Base-by-base conservation (phyloP, 176 grass and related monocot genomes). In the Musa itinerans region DNA sequence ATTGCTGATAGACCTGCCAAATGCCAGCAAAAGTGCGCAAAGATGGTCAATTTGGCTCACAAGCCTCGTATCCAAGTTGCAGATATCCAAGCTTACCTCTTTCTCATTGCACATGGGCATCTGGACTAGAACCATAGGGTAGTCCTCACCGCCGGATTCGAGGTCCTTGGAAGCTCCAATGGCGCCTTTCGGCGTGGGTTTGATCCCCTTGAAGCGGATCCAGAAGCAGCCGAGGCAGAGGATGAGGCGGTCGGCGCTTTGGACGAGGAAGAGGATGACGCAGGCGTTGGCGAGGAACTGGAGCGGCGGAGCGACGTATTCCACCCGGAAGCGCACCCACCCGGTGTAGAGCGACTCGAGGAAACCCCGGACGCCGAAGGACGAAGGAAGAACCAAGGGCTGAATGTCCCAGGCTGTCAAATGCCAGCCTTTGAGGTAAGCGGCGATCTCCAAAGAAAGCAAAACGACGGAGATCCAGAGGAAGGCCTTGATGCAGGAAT, bases 381-480 rank as follows among this genome's bases (percentile, higher is more conserved):
- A 69, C 29, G 67, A 49, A 16, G 67, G 67, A 7, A 69, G 67
- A 34, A 49, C 15, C 29, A 69, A 49, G 2, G 11, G 67, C 25
- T 21, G 67, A 34, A 69, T 34, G 14, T 50, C 8, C 9, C 26
- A 25, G 27, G 67, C 67, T 7, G 9, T 34, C 67, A 69, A 69
- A 69, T 69, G 67, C 67, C 67, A 69, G 23, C 67, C 67, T 49
- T 50, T 69, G 67, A 69, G 13, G 67, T 69, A 69, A 12, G 67
- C 67, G 13, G 67, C 67, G 26, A 69, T 19, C 67, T 69, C 67
- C 26, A 69, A 50, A 4, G 34, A 25, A 2, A 69, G 67, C 67
- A 69, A 0, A 17, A 69, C 9, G 29, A 69, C 67, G 29, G 67
- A 69, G 11, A 69, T 1, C 2, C 26, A 69, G 43, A 69, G 67